phyloP scores from a whole-genome alignment of 176 grass and related monocot species.

The Oryza rufipogon region DNA sequence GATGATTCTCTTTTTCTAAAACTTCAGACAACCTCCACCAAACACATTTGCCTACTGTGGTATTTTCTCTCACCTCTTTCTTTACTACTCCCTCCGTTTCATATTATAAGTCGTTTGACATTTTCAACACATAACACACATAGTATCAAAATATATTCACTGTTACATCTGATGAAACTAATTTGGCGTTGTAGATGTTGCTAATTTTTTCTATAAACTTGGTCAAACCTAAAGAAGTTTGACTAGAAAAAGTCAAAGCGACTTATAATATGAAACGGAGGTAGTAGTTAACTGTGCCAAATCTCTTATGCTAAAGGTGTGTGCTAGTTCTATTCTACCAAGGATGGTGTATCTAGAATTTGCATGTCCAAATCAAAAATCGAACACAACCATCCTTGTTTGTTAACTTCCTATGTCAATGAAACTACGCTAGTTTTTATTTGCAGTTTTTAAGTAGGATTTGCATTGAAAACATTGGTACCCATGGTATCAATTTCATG shows the following conservation, averaged over 20 bases:
- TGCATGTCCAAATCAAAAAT: slow-evolving; percentile 30
- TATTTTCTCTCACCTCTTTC: slow-evolving; percentile 24
- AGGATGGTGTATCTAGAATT: slow-evolving; percentile 21
- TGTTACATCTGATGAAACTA: no score
- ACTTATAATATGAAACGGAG: no score
- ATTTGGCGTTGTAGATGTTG: no score
- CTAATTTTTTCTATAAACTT: no score
- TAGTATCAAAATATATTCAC: no score
- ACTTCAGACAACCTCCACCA: background rate
- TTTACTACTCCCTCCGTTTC: background rate
- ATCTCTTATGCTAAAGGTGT: background rate
- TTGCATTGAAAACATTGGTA: slow-evolving; percentile 13
- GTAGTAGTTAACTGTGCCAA: slow-evolving; percentile 9
- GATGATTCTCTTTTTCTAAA: slow-evolving; percentile 3
- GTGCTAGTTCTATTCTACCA: slow-evolving; percentile 14
- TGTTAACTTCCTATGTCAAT: slow-evolving; percentile 27
- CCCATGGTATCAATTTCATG: slow-evolving; percentile 14
- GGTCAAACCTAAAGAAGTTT: no score
- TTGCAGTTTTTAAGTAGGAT: slow-evolving; percentile 30
- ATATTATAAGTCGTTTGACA: no score
- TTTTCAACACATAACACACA: no score
- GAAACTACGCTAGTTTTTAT: slow-evolving; percentile 18
- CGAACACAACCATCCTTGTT: slow-evolving; percentile 16
- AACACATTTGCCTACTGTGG: slow-evolving; percentile 3
- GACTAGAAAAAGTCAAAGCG: no score